phyloP scores from a whole-genome alignment of 176 grass and related monocot genomes.

The Thalia dealbata region DNA sequence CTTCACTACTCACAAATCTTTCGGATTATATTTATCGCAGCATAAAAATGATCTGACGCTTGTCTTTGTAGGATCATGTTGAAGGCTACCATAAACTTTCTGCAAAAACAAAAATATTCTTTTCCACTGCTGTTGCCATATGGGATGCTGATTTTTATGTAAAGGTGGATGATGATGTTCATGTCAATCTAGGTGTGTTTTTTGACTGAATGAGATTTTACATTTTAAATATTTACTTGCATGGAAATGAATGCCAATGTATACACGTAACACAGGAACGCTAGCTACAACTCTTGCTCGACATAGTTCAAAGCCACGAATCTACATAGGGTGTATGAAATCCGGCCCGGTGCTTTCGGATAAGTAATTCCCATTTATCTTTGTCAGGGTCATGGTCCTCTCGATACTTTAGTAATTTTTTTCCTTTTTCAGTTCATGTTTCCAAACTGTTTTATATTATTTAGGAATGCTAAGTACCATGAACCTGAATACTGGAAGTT shows the following conservation, averaged over 20 bases:
- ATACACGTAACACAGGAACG: conserved; percentile 28
- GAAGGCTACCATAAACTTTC: conserved; percentile 46
- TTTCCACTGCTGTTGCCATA: conserved; percentile 43
- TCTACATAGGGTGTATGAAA: conserved; percentile 80
- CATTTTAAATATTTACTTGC: background rate
- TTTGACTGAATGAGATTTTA: background rate
- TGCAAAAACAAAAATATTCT: conserved; percentile 50
- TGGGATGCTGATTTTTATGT: conserved; percentile 81
- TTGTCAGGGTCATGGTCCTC: background rate
- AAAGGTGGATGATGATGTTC: conserved; percentile 64
- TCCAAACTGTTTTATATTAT: conserved; percentile 16
- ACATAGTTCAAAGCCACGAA: conserved; percentile 43
- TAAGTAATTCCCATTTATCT: conserved; percentile 28
- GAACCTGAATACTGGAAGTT: conserved; percentile 79
- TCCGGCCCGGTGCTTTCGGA: conserved; percentile 56
- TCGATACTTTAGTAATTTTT: conserved; percentile 10
- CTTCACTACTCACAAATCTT: background rate
- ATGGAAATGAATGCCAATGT: background rate
- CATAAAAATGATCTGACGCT: background rate
- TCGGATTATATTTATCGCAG: background rate
- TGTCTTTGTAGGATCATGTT: conserved; percentile 36
- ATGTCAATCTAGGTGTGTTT: conserved; percentile 62
- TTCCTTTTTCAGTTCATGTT: conserved; percentile 3
- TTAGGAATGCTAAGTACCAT: conserved; percentile 59
- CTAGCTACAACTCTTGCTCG: conserved; percentile 42